Base-by-base conservation (phyloP, 2,329 filamentous ascomycete species). In the Aureobasidium sp. region DNA sequence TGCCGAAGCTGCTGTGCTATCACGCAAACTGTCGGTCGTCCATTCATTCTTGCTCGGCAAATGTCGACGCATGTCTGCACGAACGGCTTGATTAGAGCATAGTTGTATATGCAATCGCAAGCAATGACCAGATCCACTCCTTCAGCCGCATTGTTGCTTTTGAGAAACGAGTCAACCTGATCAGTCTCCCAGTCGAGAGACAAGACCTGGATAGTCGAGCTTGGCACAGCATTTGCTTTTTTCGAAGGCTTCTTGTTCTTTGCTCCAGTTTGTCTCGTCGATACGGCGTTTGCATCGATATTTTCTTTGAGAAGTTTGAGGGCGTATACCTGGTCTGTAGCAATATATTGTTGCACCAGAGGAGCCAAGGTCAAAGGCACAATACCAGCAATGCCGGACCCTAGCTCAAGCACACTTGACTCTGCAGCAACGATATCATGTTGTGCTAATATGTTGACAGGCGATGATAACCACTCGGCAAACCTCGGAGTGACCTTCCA, bases 21-120 rank as follows among this genome's bases (percentile, higher is more conserved):
- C 6, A 97, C 75, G 70, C 89, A 92, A 0, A 96, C 66, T 5
- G 89, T 88, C 3, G 88, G 82, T 50, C 62, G 68, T 8, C 59
- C 39, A 7, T 61, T 59, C 11, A 34, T 30, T 39, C 86, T 79
- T 16, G 93, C 73, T 10, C 76, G 76, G 73, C 91, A 96, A 29
- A 86, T 81, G 65, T 95, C 89, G 6, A 79, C 84, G 71, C 90
- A 96, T 0, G 90, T 89, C 68, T 87, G 83, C n/a, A 94, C 89
- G 53, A 97, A 83, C 0, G 92, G 91, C 47, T 83, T 78, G 29
- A 97, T 84, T 3, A 97, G 82, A 2, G 88, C 84, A 66, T 96
- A 90, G 74, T 97, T 99, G 78, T 95, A 99, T 67, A 99, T 88
- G 74, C 92, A 97, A 74, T 99, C 94, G 70, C 91, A 96, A 4